Base-by-base conservation (phyloP, 768 basidiomycete species). In the Termitomyces sp. region DNA sequence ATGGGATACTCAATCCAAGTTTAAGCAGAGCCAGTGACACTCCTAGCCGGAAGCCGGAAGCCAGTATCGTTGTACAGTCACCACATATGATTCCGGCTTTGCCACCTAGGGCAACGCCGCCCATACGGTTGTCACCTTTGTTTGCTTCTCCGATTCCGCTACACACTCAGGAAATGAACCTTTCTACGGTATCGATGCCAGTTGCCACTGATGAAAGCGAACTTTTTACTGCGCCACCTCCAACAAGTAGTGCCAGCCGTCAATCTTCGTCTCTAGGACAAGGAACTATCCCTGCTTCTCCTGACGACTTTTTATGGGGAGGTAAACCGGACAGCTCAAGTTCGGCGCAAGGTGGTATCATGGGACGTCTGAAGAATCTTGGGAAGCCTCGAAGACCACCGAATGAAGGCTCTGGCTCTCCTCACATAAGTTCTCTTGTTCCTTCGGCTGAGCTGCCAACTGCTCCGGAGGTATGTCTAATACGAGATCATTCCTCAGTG, bases 301-400 rank as follows among this genome's bases (percentile, higher is more conserved):
- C 73, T 5, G 84, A 85, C 17, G 80, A 84, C 34, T 80, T 83
- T 54, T 76, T 80, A 56, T 79, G 75, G 68, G 49, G 64, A 28
- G 70, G 66, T 7, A 66, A 66, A 49, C 55, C 68, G 35, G 75
- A 76, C 12, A 68, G 74, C 6, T 68, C 74, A 27, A 80, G 77
- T 2, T 79, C 83, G 0, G 83, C 80, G 3, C 83, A 86, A 5
- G 70, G 76, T 23, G 80, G 88, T 1, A 70, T 94, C 53, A 94
- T 95, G 80, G 89, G 91, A 0, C 81, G 88, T 59, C 70, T 94
- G 57, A 90, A 86, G 68, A 85, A 74, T 52, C 82, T 94, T 59
- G 88, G 87, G 9, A 89, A 86, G 69, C 79, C 47, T 12, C 74
- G 72, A 61, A 66, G 74, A 25, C 72, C 72, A 14, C 55, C 64